Evolutionary conservation across 2,329 filamentous ascomycete species (phyloP).

Genomic region (Pyrenochaeta sp.): DNA sequence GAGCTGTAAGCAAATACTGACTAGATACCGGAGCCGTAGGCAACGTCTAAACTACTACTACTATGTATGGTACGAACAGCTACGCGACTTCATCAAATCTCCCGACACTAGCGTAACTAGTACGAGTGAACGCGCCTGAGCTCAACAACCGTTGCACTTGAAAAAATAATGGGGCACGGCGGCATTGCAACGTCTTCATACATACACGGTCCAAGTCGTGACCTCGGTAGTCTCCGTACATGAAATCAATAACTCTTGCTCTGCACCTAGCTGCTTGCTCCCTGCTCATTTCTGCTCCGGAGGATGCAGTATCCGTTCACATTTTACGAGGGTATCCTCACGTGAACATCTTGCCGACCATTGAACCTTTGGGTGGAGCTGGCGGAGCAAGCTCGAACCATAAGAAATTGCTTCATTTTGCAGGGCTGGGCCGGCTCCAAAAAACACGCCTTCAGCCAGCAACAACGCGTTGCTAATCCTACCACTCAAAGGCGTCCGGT

Average conservation of each 20-base stretch:
- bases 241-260: neutral
- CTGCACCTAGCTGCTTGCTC: neutral
- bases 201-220: neutral
- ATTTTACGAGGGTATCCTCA: neutral
- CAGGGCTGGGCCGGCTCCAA: no score
- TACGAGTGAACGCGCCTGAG: constrained; percentile 2
- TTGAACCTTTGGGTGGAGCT: no score
- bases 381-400: neutral
- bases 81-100: no score
- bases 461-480: no score
- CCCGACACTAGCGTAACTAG: no score
- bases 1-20: no score
- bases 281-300: neutral
- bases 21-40: no score
- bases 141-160: no score
- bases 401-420: neutral
- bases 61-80: no score
- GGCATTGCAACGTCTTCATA: constrained; percentile 1
- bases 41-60: no score
- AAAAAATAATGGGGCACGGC: neutral
- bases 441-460: no score
- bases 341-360: neutral
- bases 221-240: neutral
- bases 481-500: no score
- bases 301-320: neutral